A percentile compares a stretch with the other conserved stretches of the same genome.
These are phyloP conservation scores for Mycena vitilis DNA, from an alignment of 768 basidiomycete genomes.

Conservation along the genomic window DNA sequence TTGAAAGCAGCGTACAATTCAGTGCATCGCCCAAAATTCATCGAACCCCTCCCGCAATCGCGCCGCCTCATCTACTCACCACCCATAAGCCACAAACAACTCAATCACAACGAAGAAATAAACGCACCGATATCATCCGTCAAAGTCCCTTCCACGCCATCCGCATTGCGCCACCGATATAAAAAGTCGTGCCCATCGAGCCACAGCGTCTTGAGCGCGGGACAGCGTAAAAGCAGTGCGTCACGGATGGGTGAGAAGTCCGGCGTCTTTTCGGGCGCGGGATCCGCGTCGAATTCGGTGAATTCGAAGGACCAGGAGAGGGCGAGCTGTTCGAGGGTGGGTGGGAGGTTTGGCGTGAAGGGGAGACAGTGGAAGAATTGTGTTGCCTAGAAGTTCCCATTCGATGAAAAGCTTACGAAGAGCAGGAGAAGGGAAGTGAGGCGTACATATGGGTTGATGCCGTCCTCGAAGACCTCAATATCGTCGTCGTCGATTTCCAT, in stretches of 20 bases:
- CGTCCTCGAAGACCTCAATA: neutral
- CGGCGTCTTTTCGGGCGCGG: neutral
- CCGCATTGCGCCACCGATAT: neutral
- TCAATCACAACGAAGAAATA: neutral
- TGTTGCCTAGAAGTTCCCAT: no score
- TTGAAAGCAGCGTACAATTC: no score
- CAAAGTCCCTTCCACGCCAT: neutral
- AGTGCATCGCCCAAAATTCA: neutral
- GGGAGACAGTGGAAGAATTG: neutral
- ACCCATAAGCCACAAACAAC: neutral
- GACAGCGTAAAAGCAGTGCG: neutral
- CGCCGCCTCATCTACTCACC: neutral
- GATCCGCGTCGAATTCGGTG: neutral
- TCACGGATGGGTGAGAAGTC: neutral
- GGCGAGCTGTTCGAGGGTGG: neutral
- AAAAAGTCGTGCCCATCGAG: conserved; percentile 3
- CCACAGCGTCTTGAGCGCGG: neutral
- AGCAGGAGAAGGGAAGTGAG: no score
- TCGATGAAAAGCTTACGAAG: no score
- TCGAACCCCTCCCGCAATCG: neutral
- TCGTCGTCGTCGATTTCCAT: neutral
- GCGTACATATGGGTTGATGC: no score
- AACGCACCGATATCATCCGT: neutral
- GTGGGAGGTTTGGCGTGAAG: neutral
- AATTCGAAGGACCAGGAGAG: neutral